Percentiles rank a stretch among this genome's conserved stretches.
Conservation (phyloP, 768 basidiomycete species). For the Termitomyces sp. region DNA sequence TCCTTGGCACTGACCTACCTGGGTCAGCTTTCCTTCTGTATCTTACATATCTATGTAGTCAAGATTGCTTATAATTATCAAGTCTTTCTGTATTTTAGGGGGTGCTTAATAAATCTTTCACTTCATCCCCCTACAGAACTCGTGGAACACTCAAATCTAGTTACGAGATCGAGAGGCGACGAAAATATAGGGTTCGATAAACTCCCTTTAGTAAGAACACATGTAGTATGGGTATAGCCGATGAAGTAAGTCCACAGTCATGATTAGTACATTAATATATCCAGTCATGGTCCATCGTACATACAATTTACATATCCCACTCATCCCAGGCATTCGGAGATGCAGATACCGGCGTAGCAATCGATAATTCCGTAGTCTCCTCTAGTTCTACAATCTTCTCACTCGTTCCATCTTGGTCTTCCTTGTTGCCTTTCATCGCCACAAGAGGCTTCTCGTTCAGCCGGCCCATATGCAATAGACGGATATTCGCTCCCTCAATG, state of each 20-base stretch:
- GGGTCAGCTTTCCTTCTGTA: background rate
- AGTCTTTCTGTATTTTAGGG: no score
- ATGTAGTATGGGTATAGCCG: background rate
- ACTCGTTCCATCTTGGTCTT: conserved; percentile 51
- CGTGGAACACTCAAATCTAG: no score
- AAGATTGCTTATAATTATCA: no score
- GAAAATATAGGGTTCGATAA: background rate
- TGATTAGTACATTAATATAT: background rate
- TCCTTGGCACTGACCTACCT: background rate
- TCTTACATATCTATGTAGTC: background rate
- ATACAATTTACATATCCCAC: conserved; percentile 54
- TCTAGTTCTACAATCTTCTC: conserved; percentile 65
- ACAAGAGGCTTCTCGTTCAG: conserved; percentile 51
- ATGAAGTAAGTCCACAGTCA: background rate
- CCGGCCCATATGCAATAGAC: conserved; percentile 49
- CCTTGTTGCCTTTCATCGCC: conserved; percentile 56
- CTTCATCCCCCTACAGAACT: no score
- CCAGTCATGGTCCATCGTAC: background rate
- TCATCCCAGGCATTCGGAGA: conserved; percentile 57
- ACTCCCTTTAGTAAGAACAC: background rate
- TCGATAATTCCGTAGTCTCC: conserved; percentile 57
- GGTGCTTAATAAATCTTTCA: no score
- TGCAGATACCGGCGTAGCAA: conserved; percentile 26
- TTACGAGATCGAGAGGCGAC: background rate
- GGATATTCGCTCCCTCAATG: conserved; percentile 68